These are phyloP conservation scores for Cochlearia excelsa DNA, from an alignment of 345 rosid genomes.

Conservation along the genomic window DNA sequence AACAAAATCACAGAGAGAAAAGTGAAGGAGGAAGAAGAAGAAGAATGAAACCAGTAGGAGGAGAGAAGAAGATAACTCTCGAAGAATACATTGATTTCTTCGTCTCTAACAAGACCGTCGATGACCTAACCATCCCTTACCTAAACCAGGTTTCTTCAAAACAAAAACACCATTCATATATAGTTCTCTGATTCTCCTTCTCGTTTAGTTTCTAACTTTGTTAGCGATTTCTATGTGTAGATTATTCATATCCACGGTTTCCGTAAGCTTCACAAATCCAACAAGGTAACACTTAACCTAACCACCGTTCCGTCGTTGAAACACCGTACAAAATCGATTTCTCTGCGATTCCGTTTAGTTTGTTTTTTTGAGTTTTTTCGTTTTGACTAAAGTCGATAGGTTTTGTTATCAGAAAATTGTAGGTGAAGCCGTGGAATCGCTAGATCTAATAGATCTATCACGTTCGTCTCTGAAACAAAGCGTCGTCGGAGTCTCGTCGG, in stretches of 20 bases:
- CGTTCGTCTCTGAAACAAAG: constrained; percentile 33
- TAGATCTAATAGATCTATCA: constrained; percentile 29
- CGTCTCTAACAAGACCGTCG: background rate
- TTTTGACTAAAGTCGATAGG: background rate
- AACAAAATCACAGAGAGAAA: too few relatives aligned
- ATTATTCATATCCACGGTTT: constrained; percentile 29
- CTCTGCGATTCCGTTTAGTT: background rate
- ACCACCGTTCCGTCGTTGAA: background rate
- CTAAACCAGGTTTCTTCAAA: constrained; percentile 33
- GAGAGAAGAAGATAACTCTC: constrained; percentile 32
- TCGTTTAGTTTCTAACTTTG: constrained; percentile 6
- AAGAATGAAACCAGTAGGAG: constrained; percentile 10
- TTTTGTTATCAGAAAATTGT: constrained; percentile 24
- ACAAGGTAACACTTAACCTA: constrained; percentile 5
- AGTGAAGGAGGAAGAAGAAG: background rate
- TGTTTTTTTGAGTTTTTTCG: background rate
- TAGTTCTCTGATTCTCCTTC: background rate
- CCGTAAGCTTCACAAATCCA: constrained; percentile 21
- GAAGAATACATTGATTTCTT: constrained; percentile 34
- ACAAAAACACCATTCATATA: background rate
- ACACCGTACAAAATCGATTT: background rate
- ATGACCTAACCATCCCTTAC: constrained; percentile 26
- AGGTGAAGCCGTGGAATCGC: constrained; percentile 21
- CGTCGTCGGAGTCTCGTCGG: background rate
- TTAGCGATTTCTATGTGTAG: constrained; percentile 11